Conservation (phyloP, 179 eudicot genomes). For the Sideroxylon spinosum region DNA sequence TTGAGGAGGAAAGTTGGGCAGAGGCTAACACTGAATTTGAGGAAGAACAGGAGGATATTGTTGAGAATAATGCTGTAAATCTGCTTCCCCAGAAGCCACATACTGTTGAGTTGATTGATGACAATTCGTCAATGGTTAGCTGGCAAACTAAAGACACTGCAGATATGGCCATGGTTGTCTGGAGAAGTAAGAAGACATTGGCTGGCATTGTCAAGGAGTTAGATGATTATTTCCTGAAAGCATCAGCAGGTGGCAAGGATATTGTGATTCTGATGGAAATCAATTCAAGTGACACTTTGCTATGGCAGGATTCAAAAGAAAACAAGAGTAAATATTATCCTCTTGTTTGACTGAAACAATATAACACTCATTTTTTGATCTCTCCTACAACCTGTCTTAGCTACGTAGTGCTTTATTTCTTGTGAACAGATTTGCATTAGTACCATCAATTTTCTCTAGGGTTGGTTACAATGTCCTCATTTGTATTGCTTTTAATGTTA, state of each 20-base stretch:
- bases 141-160: conserved; percentile 42
- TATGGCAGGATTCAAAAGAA: conserved; percentile 36
- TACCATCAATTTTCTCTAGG: not conserved
- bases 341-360: conserved; percentile 2
- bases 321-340: conserved; percentile 38
- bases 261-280: conserved; percentile 60
- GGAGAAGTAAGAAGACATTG: conserved; percentile 58
- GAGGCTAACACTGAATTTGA: conserved; percentile 62
- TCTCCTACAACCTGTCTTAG: conserved; percentile 4
- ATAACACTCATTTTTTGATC: not conserved
- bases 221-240: conserved; percentile 78
- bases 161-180: conserved; percentile 60
- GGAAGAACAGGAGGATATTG: conserved; percentile 40
- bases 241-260: conserved; percentile 57
- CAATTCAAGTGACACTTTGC: conserved; percentile 32
- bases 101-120: conserved; percentile 37
- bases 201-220: conserved; percentile 56
- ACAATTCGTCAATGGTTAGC: conserved; percentile 40
- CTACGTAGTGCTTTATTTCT: not conserved
- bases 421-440: not conserved
- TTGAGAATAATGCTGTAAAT: conserved; percentile 20
- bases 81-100: conserved; percentile 20
- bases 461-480: not conserved
- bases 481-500: not conserved
- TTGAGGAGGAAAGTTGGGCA: conserved; percentile 76